These are phyloP conservation scores for Aspergillus panamensis DNA, from an alignment of 495 filamentous ascomycete genomes.

Conservation along the genomic window DNA sequence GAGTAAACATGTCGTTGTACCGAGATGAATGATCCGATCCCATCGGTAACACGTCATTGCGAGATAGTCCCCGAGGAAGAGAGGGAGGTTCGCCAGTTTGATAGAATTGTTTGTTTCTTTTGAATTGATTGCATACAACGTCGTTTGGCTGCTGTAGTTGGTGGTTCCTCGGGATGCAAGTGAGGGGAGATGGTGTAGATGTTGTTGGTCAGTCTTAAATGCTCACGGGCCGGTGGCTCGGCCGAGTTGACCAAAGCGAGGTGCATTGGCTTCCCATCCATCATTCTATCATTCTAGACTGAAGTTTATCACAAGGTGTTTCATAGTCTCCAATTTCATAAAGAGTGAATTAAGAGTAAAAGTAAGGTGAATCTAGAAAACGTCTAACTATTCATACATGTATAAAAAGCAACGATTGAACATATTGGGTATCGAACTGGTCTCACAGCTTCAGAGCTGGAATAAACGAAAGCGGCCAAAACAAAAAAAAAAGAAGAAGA, in stretches of 20 bases:
- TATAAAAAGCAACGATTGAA: neutral
- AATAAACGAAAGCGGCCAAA: neutral
- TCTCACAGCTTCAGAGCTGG: neutral
- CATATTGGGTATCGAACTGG: neutral
- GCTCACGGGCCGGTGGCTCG: too few relatives aligned
- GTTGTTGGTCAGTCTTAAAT: too few relatives aligned
- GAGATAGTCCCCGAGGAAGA: neutral
- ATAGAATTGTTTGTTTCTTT: neutral
- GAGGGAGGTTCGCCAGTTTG: neutral
- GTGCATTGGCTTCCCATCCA: too few relatives aligned
- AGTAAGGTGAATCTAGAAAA: too few relatives aligned
- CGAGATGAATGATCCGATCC: neutral
- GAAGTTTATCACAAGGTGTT: too few relatives aligned
- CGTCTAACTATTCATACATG: neutral
- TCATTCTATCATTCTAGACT: too few relatives aligned
- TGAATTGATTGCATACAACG: too few relatives aligned
- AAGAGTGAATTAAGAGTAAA: too few relatives aligned
- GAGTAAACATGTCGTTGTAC: neutral
- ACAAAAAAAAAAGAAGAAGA: neutral
- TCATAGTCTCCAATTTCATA: too few relatives aligned
- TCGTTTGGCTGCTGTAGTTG: neutral
- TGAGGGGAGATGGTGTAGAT: neutral
- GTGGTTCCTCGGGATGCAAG: neutral
- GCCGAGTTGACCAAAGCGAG: too few relatives aligned
- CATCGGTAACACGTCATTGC: neutral